Conservation (phyloP, 2,329 filamentous ascomycete genomes). For the Ceratocystis eucalypticola region DNA sequence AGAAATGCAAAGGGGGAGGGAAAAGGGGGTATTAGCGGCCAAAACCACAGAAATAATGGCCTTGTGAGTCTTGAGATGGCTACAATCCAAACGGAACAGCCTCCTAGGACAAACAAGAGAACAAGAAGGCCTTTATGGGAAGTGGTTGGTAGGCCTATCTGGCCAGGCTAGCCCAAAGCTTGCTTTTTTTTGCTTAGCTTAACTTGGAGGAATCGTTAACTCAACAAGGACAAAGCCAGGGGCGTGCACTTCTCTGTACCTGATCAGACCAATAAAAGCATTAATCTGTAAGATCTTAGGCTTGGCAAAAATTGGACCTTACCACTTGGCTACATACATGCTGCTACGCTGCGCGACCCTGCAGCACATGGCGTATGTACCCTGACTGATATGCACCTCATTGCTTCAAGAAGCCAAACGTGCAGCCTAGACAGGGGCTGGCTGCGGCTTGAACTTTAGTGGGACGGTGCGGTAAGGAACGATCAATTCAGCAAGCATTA, state of each 20-base stretch:
- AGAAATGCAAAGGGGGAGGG: background rate
- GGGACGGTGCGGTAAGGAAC: background rate
- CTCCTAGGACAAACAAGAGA: background rate
- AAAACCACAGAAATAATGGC: background rate
- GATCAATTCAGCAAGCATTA: background rate
- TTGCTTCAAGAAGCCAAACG: background rate
- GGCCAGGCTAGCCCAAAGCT: background rate
- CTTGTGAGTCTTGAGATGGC: no score
- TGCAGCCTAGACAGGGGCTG: background rate
- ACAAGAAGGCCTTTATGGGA: background rate
- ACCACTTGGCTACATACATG: background rate
- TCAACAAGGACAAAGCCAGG: background rate
- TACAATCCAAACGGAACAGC: background rate
- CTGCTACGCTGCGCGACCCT: no score
- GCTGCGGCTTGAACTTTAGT: background rate
- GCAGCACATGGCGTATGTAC: no score
- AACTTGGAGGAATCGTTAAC: background rate
- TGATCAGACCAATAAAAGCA: slow-evolving; percentile 1
- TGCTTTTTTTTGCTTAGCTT: background rate
- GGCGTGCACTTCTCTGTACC: background rate
- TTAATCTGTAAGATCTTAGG: background rate
- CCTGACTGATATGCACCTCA: no score
- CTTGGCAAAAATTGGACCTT: background rate
- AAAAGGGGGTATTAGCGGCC: background rate
- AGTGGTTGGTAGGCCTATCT: background rate